Evolutionary conservation across 2,329 filamentous ascomycete species (phyloP).

Genomic region (Hypoxylon sp.): DNA sequence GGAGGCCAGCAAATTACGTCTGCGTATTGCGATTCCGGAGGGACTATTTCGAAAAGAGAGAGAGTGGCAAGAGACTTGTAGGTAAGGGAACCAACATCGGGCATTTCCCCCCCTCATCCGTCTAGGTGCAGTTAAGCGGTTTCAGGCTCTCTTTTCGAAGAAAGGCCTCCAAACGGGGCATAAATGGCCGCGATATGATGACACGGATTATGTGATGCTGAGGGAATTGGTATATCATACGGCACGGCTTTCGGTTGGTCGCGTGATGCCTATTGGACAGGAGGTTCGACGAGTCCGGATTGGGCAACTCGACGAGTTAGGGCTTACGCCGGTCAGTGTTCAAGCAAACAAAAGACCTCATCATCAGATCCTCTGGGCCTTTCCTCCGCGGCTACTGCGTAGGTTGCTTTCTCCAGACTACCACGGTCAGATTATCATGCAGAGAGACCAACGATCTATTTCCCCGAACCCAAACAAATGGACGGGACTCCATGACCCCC

Average conservation of each 20-base stretch:
- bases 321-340: constrained; percentile 36
- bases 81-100: constrained; percentile 36
- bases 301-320: constrained; percentile 36
- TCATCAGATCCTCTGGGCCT: constrained; percentile 18
- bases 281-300: constrained; percentile 27
- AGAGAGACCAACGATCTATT: constrained; percentile 32
- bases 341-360: constrained; percentile 33
- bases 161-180: constrained; percentile 24
- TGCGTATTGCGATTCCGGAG: constrained; percentile 39
- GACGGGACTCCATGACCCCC: constrained; percentile 38
- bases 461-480: constrained; percentile 36
- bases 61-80: constrained; percentile 32
- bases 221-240: constrained; percentile 32
- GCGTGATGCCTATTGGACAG: constrained; percentile 32
- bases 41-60: constrained; percentile 29
- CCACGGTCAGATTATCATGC: constrained; percentile 38
- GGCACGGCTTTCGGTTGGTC: constrained; percentile 29
- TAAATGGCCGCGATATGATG: constrained; percentile 38
- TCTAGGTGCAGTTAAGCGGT: constrained; percentile 32
- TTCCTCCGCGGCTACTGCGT: constrained; percentile 24
- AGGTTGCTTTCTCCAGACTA: constrained; percentile 25
- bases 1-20: constrained; percentile 10
- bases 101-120: constrained; percentile 35
- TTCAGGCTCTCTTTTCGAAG: constrained; percentile 22
- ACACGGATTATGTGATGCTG: constrained; percentile 38